Evolutionary conservation across 2,329 filamentous ascomycete genomes (phyloP), one percentile per base, ranked within the genome.

Genomic region (Arthrocladium fulminans): DNA sequence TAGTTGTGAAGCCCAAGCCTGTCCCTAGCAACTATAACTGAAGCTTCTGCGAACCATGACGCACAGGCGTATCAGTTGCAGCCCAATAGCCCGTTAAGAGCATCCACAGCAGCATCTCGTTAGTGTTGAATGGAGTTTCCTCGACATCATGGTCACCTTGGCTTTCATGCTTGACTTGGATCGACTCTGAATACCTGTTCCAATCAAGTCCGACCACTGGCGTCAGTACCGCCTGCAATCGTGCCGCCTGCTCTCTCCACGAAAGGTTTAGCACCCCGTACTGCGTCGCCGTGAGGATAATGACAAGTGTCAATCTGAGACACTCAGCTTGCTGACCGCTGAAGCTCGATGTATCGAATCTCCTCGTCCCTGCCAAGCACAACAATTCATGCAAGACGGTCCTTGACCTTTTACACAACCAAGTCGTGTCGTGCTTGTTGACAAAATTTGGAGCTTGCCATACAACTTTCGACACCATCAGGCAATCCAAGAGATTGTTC

Each of bases 371-470:
- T n/a, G 17, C n/a, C 8, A 37, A 37, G 34, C 34, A 8, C 20
- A 52, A 43, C 3, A 52, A 38, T 10, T 44, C 42, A 37, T 52
- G 32, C 25, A 35, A 46, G 8, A 50, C 23, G 6, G 50, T 47
- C 19, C 47, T 47, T 22, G 42, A 44, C 10, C 44, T 48, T 32
- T 44, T 50, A 45, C 51, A 53, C 51, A 53, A 47, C 51, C 51
- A 53, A 12, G 45, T 38, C 34, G 45, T 45, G 40, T 53, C 51
- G 5, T 45, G 20, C 15, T 27, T 24, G 17, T 38, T 53, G 7
- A 40, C 51, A 7, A 37, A 37, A 23, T 32, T 15, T 13, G 51
- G 39, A 13, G 48, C 50, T 32, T 44, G 48, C 51, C 51, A 53
- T 23, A 53, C 45, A 15, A 27, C 39, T 42, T 53, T 53, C 2